Evolutionary conservation across 768 basidiomycete genomes (phyloP).

Genomic region (Pulveroboletus sp.): DNA sequence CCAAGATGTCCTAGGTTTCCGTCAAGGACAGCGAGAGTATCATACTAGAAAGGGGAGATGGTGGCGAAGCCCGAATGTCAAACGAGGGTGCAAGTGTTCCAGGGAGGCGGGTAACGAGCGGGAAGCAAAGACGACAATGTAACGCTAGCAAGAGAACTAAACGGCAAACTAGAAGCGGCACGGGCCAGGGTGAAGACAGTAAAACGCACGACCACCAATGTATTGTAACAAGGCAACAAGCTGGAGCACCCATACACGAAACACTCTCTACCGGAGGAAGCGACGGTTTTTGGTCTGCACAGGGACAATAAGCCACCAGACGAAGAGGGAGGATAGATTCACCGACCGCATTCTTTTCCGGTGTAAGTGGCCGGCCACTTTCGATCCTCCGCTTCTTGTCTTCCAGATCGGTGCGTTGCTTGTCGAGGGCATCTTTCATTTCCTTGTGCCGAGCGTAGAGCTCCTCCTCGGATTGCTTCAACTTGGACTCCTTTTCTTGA

Average conservation of each 20-base stretch:
- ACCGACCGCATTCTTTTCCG: conserved; percentile 85
- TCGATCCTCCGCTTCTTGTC: conserved; percentile 98
- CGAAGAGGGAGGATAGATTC: conserved; percentile 1
- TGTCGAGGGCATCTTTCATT: conserved; percentile 99
- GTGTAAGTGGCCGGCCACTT: conserved; percentile 90
- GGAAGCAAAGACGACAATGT: conserved; percentile 35
- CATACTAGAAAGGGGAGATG: conserved; percentile 46
- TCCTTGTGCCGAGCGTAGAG: conserved; percentile 97
- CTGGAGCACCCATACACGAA: conserved; percentile 11
- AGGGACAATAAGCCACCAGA: conserved; percentile 8
- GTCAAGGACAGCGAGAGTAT: conserved; percentile 38
- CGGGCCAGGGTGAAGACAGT: conserved; percentile 24
- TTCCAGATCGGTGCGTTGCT: conserved; percentile 91
- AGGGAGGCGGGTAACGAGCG: conserved; percentile 28
- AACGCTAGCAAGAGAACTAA: conserved; percentile 40
- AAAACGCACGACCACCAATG: conserved; percentile 24
- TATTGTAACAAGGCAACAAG: conserved; percentile 30
- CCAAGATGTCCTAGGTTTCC: conserved; percentile 22
- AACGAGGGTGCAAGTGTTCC: conserved; percentile 58
- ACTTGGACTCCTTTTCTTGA: conserved; percentile 97
- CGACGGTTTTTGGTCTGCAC: conserved; percentile 34
- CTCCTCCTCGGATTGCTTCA: conserved; percentile 99
- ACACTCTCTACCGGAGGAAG: conserved; percentile 31
- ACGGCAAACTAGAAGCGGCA: conserved; percentile 36
- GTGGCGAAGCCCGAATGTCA: conserved; percentile 50